phyloP scores from a whole-genome alignment of 352 stramenopile species.

The Achlya hypogyna region DNA sequence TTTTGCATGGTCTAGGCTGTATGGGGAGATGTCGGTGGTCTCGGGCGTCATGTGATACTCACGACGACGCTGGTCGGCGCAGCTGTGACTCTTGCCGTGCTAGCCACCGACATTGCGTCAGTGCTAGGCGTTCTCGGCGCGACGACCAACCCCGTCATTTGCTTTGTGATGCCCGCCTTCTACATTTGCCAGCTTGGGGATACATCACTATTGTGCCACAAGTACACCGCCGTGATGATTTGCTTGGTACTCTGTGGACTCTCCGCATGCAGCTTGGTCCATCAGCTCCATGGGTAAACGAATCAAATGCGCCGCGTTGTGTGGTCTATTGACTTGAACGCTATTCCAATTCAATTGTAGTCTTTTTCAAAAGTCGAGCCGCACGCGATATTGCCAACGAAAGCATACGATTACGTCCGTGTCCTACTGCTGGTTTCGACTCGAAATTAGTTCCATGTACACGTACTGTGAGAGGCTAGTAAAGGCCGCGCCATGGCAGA shows the following conservation, averaged over 20 bases:
- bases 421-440: too few relatives aligned
- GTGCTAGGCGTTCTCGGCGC: conserved; percentile 75
- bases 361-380: too few relatives aligned
- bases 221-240: background rate
- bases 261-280: background rate
- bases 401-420: too few relatives aligned
- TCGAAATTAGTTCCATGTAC: too few relatives aligned
- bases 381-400: too few relatives aligned
- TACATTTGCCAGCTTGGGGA: conserved; percentile 48
- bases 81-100: conserved; percentile 52
- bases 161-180: conserved; percentile 78
- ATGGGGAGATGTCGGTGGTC: conserved; percentile 28
- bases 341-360: too few relatives aligned
- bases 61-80: conserved; percentile 43
- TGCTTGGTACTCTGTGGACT: background rate
- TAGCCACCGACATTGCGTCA: conserved; percentile 66
- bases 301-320: background rate
- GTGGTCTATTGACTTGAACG: too few relatives aligned
- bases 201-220: background rate
- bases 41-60: conserved; percentile 39
- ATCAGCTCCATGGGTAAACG: background rate
- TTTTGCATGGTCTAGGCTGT: conserved; percentile 15
- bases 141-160: conserved; percentile 82
- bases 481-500: too few relatives aligned
- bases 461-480: too few relatives aligned